phyloP scores from a whole-genome alignment of 176 grass and related monocot genomes.

The Eragrostis nindensis region DNA sequence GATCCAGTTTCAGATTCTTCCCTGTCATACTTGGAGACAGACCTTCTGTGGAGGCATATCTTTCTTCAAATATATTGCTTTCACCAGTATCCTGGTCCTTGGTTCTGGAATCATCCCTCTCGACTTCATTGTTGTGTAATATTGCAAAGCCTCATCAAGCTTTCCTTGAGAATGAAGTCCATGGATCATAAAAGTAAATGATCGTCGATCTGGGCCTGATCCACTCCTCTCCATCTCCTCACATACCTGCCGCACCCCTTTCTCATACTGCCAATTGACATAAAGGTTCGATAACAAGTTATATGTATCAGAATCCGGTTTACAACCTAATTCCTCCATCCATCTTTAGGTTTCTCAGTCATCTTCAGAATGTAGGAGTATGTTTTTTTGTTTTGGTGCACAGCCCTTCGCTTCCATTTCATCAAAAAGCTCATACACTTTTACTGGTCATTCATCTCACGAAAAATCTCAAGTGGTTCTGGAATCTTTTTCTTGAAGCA shows the following conservation, averaged over 20 bases:
- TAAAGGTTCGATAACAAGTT: constrained; percentile 77
- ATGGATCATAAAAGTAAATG: constrained; percentile 76
- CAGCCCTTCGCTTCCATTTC: constrained; percentile 68
- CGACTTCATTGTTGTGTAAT: constrained; percentile 60
- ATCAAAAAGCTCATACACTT: constrained; percentile 68
- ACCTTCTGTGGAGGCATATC: constrained; percentile 26
- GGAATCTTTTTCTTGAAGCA: constrained; percentile 83
- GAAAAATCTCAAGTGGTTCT: constrained; percentile 65
- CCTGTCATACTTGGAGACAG: background rate
- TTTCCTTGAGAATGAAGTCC: constrained; percentile 65
- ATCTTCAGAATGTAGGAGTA: constrained; percentile 71
- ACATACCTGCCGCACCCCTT: constrained; percentile 55
- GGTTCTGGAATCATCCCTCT: constrained; percentile 78
- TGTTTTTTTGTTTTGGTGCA: constrained; percentile 56
- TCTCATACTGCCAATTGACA: constrained; percentile 58
- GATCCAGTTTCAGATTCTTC: constrained; percentile 42
- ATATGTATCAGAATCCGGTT: constrained; percentile 60
- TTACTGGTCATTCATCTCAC: constrained; percentile 68
- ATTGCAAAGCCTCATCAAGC: constrained; percentile 65
- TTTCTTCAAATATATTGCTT: constrained; percentile 70
- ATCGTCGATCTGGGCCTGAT: constrained; percentile 73
- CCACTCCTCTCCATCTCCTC: constrained; percentile 69
- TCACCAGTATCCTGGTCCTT: constrained; percentile 67
- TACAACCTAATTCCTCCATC: constrained; percentile 63
- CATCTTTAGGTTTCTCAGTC: constrained; percentile 52